phyloP scores from a whole-genome alignment of 805 yeast species.

The Tetrapisispora namnaoensis region DNA sequence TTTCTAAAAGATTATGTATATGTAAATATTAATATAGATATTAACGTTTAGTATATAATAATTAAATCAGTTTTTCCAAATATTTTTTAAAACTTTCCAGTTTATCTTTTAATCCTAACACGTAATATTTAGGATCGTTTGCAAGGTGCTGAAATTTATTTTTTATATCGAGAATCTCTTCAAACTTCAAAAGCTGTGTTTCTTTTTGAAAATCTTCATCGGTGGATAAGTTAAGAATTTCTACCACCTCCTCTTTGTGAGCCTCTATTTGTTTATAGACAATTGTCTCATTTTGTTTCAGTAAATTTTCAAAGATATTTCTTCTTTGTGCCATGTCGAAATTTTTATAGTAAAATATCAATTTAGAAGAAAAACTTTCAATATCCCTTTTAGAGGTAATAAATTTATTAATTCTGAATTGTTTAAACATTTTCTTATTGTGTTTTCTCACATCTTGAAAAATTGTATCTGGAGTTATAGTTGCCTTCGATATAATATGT shows the following conservation, averaged over 20 bases:
- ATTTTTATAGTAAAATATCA: constrained; percentile 23
- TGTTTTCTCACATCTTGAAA: constrained; percentile 19
- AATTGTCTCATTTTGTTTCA: constrained; percentile 5
- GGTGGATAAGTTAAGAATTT: constrained; percentile 1
- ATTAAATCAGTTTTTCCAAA: neutral
- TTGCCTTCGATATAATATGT: constrained; percentile 22
- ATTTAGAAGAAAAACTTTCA: constrained; percentile 16
- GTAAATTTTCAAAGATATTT: constrained; percentile 8
- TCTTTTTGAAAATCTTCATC: constrained; percentile 15
- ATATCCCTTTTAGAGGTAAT: constrained; percentile 17
- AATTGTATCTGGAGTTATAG: constrained; percentile 15
- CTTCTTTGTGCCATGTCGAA: constrained; percentile 12
- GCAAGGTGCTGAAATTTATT: constrained; percentile 2
- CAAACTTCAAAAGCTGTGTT: constrained; percentile 16
- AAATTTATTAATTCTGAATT: constrained; percentile 15
- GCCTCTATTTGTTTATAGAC: constrained; percentile 3
- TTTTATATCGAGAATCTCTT: constrained; percentile 12
- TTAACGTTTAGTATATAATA: neutral
- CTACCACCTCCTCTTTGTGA: constrained; percentile 2
- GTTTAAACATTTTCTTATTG: constrained; percentile 17
- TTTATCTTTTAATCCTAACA: constrained; percentile 22
- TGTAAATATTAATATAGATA: neutral
- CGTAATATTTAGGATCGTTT: constrained; percentile 16
- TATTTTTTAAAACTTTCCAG: constrained; percentile 5
- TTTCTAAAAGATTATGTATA: neutral